Evolutionary conservation across 2,329 filamentous ascomycete species (phyloP).

Genomic region (Rhynchosporium agropyri): DNA sequence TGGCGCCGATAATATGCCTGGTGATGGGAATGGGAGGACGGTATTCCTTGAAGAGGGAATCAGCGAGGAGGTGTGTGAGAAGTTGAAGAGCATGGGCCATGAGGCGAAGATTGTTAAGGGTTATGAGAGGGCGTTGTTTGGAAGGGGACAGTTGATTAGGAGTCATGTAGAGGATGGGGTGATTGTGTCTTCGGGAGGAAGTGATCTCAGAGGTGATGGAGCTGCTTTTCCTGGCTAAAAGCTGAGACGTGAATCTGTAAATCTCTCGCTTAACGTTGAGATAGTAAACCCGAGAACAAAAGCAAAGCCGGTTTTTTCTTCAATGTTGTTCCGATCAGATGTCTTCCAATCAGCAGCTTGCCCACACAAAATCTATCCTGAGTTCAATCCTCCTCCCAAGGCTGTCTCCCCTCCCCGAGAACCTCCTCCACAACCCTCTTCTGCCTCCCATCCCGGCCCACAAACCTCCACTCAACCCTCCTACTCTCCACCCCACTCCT

Average conservation of each 20-base stretch:
- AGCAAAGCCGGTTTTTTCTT: too few relatives aligned
- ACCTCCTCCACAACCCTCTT: conserved; percentile 27
- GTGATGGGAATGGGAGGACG: conserved; percentile 57
- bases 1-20: conserved; percentile 67
- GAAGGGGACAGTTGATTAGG: conserved; percentile 83
- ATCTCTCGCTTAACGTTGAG: too few relatives aligned
- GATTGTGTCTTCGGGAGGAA: conserved; percentile 83
- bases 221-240: conserved; percentile 57
- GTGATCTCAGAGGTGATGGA: conserved; percentile 86
- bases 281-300: too few relatives aligned
- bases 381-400: conserved; percentile 30
- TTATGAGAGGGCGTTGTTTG: conserved; percentile 70
- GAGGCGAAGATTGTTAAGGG: conserved; percentile 69
- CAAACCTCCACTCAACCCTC: conserved; percentile 15
- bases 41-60: conserved; percentile 88
- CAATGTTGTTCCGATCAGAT: too few relatives aligned
- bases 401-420: conserved; percentile 27
- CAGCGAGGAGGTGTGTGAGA: conserved; percentile 64
- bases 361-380: too few relatives aligned
- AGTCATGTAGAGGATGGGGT: conserved; percentile 74
- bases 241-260: not conserved
- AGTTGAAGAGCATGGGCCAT: conserved; percentile 72
- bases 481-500: conserved; percentile 29
- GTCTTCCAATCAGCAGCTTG: too few relatives aligned
- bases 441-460: conserved; percentile 4